Evolutionary conservation across 2,329 filamentous ascomycete species (phyloP).

Genomic region (Hymenoscyphus linearis): DNA sequence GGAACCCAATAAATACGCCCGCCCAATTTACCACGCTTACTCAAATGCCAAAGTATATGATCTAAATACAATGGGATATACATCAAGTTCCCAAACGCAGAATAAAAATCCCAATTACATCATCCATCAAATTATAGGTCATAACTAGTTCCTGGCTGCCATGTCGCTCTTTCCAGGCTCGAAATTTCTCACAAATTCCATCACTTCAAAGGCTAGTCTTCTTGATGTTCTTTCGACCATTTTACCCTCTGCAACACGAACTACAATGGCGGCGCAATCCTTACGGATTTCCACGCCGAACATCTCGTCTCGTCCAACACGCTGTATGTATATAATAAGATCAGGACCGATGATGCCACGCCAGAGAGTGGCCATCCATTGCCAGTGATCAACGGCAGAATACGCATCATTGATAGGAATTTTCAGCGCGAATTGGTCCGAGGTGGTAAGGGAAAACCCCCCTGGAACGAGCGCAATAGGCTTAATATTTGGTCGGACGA

Average conservation of each 20-base stretch:
- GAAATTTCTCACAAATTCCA: slow-evolving; percentile 61
- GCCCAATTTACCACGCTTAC: neutral
- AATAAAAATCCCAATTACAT: neutral
- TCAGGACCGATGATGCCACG: slow-evolving; percentile 79
- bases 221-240: slow-evolving; percentile 67
- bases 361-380: slow-evolving; percentile 95
- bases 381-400: slow-evolving; percentile 85
- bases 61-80: neutral
- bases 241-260: slow-evolving; percentile 41
- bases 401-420: slow-evolving; percentile 75
- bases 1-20: neutral
- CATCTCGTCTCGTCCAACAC: slow-evolving; percentile 32
- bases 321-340: slow-evolving; percentile 63
- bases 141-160: neutral
- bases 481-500: slow-evolving; percentile 35
- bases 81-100: slow-evolving; percentile 1
- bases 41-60: neutral
- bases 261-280: slow-evolving; percentile 48
- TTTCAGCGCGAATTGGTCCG: slow-evolving; percentile 67
- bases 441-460: slow-evolving; percentile 75
- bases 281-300: slow-evolving; percentile 53
- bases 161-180: slow-evolving; percentile 17
- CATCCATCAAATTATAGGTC: neutral
- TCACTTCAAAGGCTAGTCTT: slow-evolving; percentile 78
- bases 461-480: slow-evolving; percentile 71